These are phyloP conservation scores for Mycena amicta DNA, from an alignment of 768 basidiomycete genomes.

Conservation along the genomic window DNA sequence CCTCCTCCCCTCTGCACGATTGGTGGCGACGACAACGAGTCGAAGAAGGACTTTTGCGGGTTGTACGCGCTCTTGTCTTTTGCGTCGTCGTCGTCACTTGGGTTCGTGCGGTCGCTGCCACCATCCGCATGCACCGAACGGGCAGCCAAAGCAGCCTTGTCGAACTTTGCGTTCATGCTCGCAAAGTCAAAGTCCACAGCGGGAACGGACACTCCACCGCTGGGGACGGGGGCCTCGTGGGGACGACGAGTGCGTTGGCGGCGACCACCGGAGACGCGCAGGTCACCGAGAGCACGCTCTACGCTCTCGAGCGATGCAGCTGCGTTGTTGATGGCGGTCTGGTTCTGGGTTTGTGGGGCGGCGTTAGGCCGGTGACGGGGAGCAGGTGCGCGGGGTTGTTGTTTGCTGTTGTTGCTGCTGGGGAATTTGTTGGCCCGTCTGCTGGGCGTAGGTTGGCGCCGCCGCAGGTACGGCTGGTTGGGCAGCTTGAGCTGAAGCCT, in stretches of 20 bases:
- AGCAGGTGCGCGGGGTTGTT: constrained; percentile 31
- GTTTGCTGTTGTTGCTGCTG: constrained; percentile 13
- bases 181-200: constrained; percentile 82
- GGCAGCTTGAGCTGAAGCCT: constrained; percentile 16
- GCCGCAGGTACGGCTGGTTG: neutral
- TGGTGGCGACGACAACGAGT: constrained; percentile 55
- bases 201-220: constrained; percentile 43
- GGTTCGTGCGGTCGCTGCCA: constrained; percentile 30
- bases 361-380: constrained; percentile 31
- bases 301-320: constrained; percentile 74
- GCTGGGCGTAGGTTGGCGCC: constrained; percentile 18
- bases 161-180: constrained; percentile 76
- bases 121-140: constrained; percentile 25
- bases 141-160: constrained; percentile 62
- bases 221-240: neutral
- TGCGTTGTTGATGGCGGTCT: constrained; percentile 61
- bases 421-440: constrained; percentile 17
- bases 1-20: constrained; percentile 38
- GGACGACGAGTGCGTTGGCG: constrained; percentile 13
- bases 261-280: constrained; percentile 40
- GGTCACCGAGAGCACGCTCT: constrained; percentile 55
- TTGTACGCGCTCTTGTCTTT: constrained; percentile 64
- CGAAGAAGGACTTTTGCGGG: constrained; percentile 80
- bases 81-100: constrained; percentile 38
- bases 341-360: constrained; percentile 30